These are phyloP conservation scores for Hymenoscyphus scutula DNA, from an alignment of 2,329 filamentous ascomycete species.

Conservation along the genomic window DNA sequence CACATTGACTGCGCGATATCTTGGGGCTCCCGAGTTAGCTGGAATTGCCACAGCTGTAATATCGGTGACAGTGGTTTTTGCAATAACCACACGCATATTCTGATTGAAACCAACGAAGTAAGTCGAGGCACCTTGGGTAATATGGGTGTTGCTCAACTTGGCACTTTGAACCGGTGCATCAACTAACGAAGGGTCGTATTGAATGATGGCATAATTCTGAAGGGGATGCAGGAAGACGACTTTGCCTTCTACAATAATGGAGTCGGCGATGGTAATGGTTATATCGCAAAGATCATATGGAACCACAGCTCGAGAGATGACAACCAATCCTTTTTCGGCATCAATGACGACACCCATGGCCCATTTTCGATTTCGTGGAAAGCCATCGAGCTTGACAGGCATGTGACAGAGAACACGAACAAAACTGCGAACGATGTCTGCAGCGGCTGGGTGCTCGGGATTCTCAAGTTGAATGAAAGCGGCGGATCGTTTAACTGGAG, in stretches of 20 bases:
- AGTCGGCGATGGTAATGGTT: conserved; percentile 92
- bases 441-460: conserved; percentile 83
- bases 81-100: conserved; percentile 88
- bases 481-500: conserved; percentile 72
- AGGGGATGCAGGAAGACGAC: conserved; percentile 94
- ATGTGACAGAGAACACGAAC: conserved; percentile 90
- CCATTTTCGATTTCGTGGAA: conserved; percentile 89
- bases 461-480: conserved; percentile 92
- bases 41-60: conserved; percentile 97
- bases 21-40: conserved; percentile 83
- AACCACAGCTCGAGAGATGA: conserved; percentile 90
- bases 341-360: conserved; percentile 98
- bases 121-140: conserved; percentile 90
- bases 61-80: conserved; percentile 92
- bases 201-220: conserved; percentile 93
- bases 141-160: conserved; percentile 73
- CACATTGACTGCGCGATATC: conserved; percentile 92
- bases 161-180: conserved; percentile 90
- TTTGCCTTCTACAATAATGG: conserved; percentile 89
- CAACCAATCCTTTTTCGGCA: conserved; percentile 89
- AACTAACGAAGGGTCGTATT: conserved; percentile 93
- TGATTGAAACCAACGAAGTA: conserved; percentile 99
- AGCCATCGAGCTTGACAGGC: conserved; percentile 96
- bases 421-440: conserved; percentile 90
- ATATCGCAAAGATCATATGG: conserved; percentile 98